Conservation (phyloP, 176 grass and related monocot genomes). For the Carex scoparia region DNA sequence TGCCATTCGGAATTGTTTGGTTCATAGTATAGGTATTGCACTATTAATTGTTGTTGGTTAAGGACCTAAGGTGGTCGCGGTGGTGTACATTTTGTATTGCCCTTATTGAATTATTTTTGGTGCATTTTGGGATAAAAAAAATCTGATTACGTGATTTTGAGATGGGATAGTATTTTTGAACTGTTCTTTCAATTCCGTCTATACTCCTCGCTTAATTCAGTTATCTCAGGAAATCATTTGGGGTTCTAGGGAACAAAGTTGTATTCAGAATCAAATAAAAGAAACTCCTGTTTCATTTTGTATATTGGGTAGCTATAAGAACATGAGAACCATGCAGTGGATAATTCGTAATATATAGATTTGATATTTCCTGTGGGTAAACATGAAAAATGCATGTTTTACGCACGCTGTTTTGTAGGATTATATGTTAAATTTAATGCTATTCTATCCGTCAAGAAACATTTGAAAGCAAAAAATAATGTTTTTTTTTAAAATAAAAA, state of each 20-base stretch:
- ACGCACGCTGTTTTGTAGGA: not conserved
- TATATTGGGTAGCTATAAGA: not conserved
- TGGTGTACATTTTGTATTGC: conserved; percentile 29
- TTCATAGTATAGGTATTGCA: conserved; percentile 13
- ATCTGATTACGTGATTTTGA: not conserved
- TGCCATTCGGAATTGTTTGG: not conserved
- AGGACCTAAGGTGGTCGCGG: not conserved
- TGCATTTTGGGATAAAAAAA: not conserved
- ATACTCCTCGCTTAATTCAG: not conserved
- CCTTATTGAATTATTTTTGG: conserved; percentile 7
- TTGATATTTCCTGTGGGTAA: not conserved
- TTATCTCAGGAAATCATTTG: not conserved
- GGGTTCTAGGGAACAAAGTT: not conserved
- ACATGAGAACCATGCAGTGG: too few species aligned
- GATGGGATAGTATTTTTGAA: not conserved
- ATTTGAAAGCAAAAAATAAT: not conserved
- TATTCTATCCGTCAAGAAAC: too few species aligned
- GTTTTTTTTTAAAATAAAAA: too few species aligned
- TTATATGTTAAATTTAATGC: too few species aligned
- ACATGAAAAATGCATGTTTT: not conserved
- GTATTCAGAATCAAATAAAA: not conserved
- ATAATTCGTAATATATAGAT: not conserved
- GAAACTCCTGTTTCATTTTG: not conserved
- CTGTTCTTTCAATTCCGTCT: not conserved
- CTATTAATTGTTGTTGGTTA: conserved; percentile 1